Base-by-base conservation (phyloP, 257 asterid genomes). In the Penstemon davidsonii region DNA sequence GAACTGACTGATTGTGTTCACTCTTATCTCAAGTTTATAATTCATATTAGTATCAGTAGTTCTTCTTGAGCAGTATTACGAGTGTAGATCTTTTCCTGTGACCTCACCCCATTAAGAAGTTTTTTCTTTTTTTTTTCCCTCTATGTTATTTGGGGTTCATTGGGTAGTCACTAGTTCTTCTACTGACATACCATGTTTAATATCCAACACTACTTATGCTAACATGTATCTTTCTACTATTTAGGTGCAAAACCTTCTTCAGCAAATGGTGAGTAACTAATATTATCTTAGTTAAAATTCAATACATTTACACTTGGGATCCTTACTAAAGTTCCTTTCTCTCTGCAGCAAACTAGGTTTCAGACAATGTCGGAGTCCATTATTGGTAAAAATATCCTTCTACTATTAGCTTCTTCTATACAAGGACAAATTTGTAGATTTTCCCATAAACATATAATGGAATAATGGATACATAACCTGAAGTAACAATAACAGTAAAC, bases 331-430 rank as follows among this genome's bases (percentile, higher is more conserved):
- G 41, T 52, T 25, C 43, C 42, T 64, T 49, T 79, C 67, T 78
- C 47, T 62, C 70, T 73, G 84, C 96, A 92, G 98, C 98, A 92
- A 92, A 62, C 76, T 64, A 86, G 98, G 85, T 92, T 89, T 74
- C 97, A 86, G 80, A 76, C 87, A 40, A 92, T 92, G 98, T 92
- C 98, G 5, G 96, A 92, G 50, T 87, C 97, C 65, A 89, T 92
- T 72, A 83, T 92, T 69, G 46, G 79, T 52, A 92, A 92, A 80
- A 88, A 92, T 92, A 92, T 92, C 97, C 98, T 90, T 75, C 9
- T 59, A 36, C 49, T 49, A 36, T 56, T 25, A 2, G 33, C 33
- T 64, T 58, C 15, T 74, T 56, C 3, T 15, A 64, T 37, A 49
- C 6, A 10, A 1, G 8, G 46, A 57, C 54, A 25, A 33, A 42